A percentile compares a stretch with the other conserved stretches of the same genome.
These are phyloP conservation scores for Yamadazyma songkhlaensis DNA, from an alignment of 1,139 yeast genomes.

Conservation along the genomic window DNA sequence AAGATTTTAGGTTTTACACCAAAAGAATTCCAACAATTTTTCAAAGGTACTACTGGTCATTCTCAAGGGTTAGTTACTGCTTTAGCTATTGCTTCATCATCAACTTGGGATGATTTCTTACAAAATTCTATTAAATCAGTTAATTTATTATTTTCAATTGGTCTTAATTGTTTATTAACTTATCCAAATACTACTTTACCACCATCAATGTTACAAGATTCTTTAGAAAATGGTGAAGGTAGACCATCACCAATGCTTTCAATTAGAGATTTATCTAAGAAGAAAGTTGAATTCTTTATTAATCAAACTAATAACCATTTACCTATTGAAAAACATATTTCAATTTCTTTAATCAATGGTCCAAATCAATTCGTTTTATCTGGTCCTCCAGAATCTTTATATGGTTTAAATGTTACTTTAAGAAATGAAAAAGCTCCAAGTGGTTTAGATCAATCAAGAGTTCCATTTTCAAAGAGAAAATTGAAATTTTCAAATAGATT, in stretches of 20 bases:
- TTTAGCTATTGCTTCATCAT: conserved; percentile 82
- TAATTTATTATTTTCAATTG: conserved; percentile 84
- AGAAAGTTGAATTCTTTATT: conserved; percentile 76
- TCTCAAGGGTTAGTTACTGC: conserved; percentile 97
- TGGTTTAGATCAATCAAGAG: conserved; percentile 92
- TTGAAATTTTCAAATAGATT: conserved; percentile 90
- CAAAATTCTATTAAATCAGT: conserved; percentile 73
- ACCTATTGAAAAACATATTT: conserved; percentile 88
- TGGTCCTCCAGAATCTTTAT: conserved; percentile 98
- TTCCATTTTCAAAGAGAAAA: conserved; percentile 91
- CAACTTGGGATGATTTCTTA: conserved; percentile 81
- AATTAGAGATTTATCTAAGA: conserved; percentile 77
- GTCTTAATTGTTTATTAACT: conserved; percentile 84
- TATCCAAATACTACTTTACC: conserved; percentile 95
- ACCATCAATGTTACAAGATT: conserved; percentile 90
- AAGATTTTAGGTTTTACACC: conserved; percentile 84
- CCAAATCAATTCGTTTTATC: conserved; percentile 93
- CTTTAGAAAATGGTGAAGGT: conserved; percentile 93
- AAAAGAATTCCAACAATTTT: conserved; percentile 71
- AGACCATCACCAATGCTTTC: conserved; percentile 97
- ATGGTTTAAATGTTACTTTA: conserved; percentile 88
- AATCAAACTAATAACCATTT: conserved; percentile 88
- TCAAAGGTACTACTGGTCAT: conserved; percentile 93
- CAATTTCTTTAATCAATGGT: conserved; percentile 89
- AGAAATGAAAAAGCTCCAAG: conserved; percentile 94